Evolutionary conservation across 176 grass and related monocot species (phyloP).

Genomic region (Canna indica): DNA sequence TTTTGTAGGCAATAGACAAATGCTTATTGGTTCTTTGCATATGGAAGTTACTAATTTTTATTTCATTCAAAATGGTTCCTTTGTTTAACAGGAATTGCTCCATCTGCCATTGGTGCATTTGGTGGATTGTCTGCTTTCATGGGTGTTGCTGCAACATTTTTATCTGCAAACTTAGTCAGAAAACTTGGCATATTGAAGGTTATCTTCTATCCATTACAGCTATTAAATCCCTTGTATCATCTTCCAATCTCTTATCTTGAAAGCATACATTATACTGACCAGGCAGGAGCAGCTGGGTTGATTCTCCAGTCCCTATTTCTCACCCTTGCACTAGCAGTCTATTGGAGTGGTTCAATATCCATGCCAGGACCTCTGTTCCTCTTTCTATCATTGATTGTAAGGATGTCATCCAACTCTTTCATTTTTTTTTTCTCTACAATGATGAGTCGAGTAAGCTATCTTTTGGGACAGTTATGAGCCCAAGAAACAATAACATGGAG

Average conservation of each 20-base stretch:
- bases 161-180: conserved; percentile 29
- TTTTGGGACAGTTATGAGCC: no score
- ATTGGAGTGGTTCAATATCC: conserved; percentile 17
- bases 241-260: neutral
- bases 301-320: conserved; percentile 38
- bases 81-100: conserved; percentile 17
- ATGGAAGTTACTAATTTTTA: neutral
- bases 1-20: neutral
- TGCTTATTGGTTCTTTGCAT: neutral
- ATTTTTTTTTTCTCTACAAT: neutral
- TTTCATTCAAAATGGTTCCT: neutral
- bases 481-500: no score
- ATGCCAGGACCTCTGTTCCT: conserved; percentile 16
- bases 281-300: conserved; percentile 47
- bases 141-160: conserved; percentile 45
- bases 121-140: conserved; percentile 34
- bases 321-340: conserved; percentile 24
- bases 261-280: neutral
- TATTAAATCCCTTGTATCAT: neutral
- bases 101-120: conserved; percentile 34
- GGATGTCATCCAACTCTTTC: neutral
- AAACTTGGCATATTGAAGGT: conserved; percentile 44
- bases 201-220: neutral
- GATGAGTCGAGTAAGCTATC: no score
- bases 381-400: conserved; percentile 46